phyloP scores from a whole-genome alignment of 257 asterid species.

The Phtheirospermum japonicum region DNA sequence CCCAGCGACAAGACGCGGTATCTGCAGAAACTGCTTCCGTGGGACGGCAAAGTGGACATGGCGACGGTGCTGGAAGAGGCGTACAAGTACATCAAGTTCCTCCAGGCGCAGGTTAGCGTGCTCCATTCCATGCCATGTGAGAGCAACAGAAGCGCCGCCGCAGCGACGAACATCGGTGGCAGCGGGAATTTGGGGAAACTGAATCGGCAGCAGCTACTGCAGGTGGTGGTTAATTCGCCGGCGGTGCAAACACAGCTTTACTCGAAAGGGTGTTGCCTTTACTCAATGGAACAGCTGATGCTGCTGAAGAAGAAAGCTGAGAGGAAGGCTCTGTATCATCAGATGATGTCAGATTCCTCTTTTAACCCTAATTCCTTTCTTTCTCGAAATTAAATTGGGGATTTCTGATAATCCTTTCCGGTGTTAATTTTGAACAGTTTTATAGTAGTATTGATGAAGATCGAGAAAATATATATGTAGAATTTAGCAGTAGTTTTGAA shows the following conservation, averaged over 20 bases:
- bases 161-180: not conserved
- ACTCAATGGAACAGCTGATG: conserved; percentile 54
- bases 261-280: conserved; percentile 62
- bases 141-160: conserved; percentile 19
- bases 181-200: conserved; percentile 42
- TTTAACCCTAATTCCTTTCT: conserved; percentile 23
- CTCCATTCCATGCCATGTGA: conserved; percentile 62
- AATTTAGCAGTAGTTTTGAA: too few species aligned
- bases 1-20: conserved; percentile 52
- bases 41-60: conserved; percentile 60
- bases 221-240: conserved; percentile 60
- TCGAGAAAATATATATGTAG: too few species aligned
- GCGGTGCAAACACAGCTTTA: conserved; percentile 53
- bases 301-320: conserved; percentile 30
- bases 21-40: conserved; percentile 57
- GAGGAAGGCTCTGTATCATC: conserved; percentile 24
- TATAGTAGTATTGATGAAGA: not conserved
- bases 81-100: conserved; percentile 67
- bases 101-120: conserved; percentile 65
- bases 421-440: not conserved
- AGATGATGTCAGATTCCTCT: conserved; percentile 23
- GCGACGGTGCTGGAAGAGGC: conserved; percentile 74
- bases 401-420: not conserved
- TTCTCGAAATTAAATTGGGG: conserved; percentile 19
- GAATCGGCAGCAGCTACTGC: conserved; percentile 67